phyloP scores from a whole-genome alignment of 805 yeast species.

The Komagataella kurtzmanii region DNA sequence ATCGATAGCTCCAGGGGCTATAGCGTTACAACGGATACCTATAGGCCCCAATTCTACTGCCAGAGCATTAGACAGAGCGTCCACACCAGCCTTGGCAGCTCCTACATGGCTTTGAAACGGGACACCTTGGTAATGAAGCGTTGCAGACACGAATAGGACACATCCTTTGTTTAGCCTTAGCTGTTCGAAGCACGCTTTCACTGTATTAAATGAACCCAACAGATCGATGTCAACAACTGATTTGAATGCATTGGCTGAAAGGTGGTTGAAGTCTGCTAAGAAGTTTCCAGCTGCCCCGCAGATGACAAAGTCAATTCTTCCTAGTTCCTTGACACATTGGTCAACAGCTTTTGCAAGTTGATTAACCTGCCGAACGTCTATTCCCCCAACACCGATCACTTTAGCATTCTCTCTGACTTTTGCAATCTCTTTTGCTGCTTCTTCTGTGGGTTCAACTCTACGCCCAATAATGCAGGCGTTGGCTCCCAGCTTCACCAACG shows the following conservation, averaged over 20 bases:
- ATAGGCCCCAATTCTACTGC: conserved; percentile 89
- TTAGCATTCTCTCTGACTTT: conserved; percentile 41
- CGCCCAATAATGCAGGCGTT: conserved; percentile 81
- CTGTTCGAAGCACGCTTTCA: conserved; percentile 64
- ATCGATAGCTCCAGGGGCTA: conserved; percentile 87
- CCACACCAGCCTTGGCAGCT: conserved; percentile 94
- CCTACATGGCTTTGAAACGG: conserved; percentile 86
- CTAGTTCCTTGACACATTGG: conserved; percentile 51
- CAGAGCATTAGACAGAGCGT: conserved; percentile 69
- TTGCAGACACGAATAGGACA: conserved; percentile 72
- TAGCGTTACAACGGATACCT: conserved; percentile 71
- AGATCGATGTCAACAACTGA: conserved; percentile 80
- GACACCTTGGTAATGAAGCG: conserved; percentile 79
- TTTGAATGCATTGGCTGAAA: conserved; percentile 80
- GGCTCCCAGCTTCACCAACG: conserved; percentile 73
- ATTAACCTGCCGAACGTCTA: conserved; percentile 67
- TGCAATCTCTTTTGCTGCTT: conserved; percentile 57
- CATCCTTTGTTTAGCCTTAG: conserved; percentile 56
- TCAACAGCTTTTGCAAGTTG: conserved; percentile 53
- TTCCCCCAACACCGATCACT: conserved; percentile 57
- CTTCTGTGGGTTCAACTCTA: conserved; percentile 47
- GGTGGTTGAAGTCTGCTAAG: conserved; percentile 60
- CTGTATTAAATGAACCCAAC: conserved; percentile 81
- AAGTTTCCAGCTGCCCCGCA: conserved; percentile 98
- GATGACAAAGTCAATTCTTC: conserved; percentile 74